Evolutionary conservation across 2,329 filamentous ascomycete genomes (phyloP).

Genomic region (Xylaria polymorpha): DNA sequence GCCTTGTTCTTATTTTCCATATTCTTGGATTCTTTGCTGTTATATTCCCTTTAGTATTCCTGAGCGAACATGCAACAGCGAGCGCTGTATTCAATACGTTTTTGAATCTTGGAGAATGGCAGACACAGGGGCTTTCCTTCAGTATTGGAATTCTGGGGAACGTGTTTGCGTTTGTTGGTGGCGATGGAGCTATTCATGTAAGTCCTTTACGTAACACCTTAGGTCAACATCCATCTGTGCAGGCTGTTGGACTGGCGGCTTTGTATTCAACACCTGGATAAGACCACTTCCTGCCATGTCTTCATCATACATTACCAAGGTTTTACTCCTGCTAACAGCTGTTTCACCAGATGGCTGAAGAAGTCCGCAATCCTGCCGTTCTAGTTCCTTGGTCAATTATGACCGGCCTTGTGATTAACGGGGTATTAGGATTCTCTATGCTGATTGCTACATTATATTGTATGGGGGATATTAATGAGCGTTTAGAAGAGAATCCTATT

Average conservation of each 20-base stretch:
- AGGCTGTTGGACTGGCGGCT: no score
- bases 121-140: slow-evolving; percentile 54
- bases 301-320: no score
- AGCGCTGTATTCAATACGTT: slow-evolving; percentile 60
- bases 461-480: slow-evolving; percentile 59
- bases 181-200: slow-evolving; percentile 51
- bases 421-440: slow-evolving; percentile 63
- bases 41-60: slow-evolving; percentile 49
- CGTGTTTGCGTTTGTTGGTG: slow-evolving; percentile 52
- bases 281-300: no score
- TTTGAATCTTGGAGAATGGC: slow-evolving; percentile 62
- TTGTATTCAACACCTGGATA: no score
- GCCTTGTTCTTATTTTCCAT: slow-evolving; percentile 55
- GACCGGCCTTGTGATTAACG: slow-evolving; percentile 60
- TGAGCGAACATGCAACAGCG: slow-evolving; percentile 48
- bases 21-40: slow-evolving; percentile 49
- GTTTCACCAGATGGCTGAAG: slow-evolving; percentile 55
- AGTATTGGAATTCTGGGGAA: slow-evolving; percentile 35
- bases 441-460: slow-evolving; percentile 65
- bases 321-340: background rate
- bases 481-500: slow-evolving; percentile 57
- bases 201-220: background rate
- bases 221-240: no score
- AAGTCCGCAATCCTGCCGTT: slow-evolving; percentile 59
- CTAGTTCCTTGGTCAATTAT: slow-evolving; percentile 64